Conservation (phyloP, 805 yeast genomes). For the Candida railenensis region DNA sequence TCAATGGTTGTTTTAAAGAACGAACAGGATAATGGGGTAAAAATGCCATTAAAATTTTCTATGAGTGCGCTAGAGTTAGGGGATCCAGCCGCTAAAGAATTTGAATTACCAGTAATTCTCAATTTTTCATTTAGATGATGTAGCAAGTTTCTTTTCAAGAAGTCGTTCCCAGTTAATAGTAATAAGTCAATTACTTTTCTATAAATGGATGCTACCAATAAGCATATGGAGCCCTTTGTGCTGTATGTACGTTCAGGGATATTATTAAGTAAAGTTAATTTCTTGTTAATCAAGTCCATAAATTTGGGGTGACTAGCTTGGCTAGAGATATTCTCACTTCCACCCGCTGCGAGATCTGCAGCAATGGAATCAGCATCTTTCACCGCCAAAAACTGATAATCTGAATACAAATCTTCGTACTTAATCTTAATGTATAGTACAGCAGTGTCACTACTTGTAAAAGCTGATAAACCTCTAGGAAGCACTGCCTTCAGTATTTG, state of each 20-base stretch:
- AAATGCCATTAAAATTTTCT: conserved; percentile 4
- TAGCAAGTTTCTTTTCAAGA: conserved; percentile 26
- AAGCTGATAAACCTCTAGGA: not conserved
- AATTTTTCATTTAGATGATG: conserved; percentile 7
- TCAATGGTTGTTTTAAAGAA: conserved; percentile 10
- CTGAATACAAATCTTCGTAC: conserved; percentile 26
- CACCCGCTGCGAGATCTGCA: not conserved
- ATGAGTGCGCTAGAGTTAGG: not conserved
- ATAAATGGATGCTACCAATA: conserved; percentile 5
- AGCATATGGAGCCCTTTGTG: not conserved
- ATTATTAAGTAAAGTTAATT: conserved; percentile 12
- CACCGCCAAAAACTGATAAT: conserved; percentile 1
- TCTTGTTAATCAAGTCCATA: conserved; percentile 27
- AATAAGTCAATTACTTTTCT: conserved; percentile 25
- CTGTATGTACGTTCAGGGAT: conserved; percentile 1
- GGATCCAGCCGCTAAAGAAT: not conserved
- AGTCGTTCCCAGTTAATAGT: conserved; percentile 3
- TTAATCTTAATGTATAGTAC: conserved; percentile 18
- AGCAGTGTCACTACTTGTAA: not conserved
- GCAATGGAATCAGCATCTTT: not conserved
- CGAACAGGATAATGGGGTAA: conserved; percentile 5
- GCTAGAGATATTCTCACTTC: not conserved
- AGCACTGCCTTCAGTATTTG: conserved; percentile 3
- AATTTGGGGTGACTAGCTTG: conserved; percentile 8
- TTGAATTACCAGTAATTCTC: not conserved